These are phyloP conservation scores for Phytomonas sp. DNA, from an alignment of 208 protist species.

Conservation along the genomic window DNA sequence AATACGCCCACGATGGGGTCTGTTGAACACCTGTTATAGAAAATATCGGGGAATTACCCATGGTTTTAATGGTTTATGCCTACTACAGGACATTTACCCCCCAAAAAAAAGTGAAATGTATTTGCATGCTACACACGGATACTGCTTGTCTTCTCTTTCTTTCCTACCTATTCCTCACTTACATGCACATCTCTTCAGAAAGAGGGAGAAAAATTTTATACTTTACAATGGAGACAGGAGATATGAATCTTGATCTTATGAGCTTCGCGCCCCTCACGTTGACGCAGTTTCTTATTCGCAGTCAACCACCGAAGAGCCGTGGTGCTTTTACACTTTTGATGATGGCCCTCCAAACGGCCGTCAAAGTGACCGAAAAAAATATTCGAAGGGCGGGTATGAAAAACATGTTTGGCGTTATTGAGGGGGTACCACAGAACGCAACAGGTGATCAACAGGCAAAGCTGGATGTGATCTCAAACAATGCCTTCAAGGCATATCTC, in stretches of 20 bases:
- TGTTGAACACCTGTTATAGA: no score
- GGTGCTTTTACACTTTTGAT: constrained; percentile 86
- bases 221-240: constrained; percentile 16
- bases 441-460: constrained; percentile 82
- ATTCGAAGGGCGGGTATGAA: constrained; percentile 80
- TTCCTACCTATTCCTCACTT: background rate
- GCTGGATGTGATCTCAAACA: constrained; percentile 83
- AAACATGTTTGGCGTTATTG: constrained; percentile 73
- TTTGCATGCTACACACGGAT: constrained; percentile 1
- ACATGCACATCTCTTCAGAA: constrained; percentile 11
- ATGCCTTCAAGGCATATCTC: constrained; percentile 81
- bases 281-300: constrained; percentile 82
- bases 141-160: constrained; percentile 5
- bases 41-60: background rate
- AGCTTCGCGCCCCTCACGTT: constrained; percentile 40
- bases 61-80: background rate
- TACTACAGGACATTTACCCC: background rate
- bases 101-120: constrained; percentile 8
- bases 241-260: constrained; percentile 7
- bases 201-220: constrained; percentile 1
- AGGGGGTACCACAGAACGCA: constrained; percentile 37
- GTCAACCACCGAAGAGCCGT: constrained; percentile 60
- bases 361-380: constrained; percentile 84
- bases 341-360: constrained; percentile 84
- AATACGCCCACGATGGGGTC: background rate